Percentiles rank a stretch among this genome's conserved stretches.
phyloP scores from a whole-genome alignment of 2,329 filamentous ascomycete species.

The Zymoseptoria brevis region DNA sequence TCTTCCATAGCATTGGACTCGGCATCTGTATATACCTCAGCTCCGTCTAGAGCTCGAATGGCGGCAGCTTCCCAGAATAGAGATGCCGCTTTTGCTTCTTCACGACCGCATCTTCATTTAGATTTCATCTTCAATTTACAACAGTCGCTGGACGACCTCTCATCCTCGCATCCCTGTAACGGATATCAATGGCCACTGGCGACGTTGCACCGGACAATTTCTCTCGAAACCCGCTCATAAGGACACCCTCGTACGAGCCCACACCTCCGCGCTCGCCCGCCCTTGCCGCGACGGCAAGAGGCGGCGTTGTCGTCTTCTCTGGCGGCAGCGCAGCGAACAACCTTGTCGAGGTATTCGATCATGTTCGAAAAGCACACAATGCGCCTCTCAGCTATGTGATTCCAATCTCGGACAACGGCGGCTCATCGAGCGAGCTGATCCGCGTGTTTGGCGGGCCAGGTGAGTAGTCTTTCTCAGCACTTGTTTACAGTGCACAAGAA shows the following conservation, averaged over 20 bases:
- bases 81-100: neutral
- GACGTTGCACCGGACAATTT: neutral
- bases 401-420: constrained; percentile 92
- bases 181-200: neutral
- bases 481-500: neutral
- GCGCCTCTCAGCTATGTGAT: constrained; percentile 77
- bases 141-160: neutral
- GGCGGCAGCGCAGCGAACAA: constrained; percentile 70
- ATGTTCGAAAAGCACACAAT: constrained; percentile 51
- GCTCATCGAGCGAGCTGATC: constrained; percentile 87
- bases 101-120: constrained; percentile 2
- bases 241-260: neutral
- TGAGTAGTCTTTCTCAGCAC: constrained; percentile 31
- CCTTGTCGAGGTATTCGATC: constrained; percentile 80
- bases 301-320: constrained; percentile 75
- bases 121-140: neutral
- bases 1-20: neutral
- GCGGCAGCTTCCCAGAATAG: neutral
- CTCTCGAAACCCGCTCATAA: neutral
- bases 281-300: constrained; percentile 19
- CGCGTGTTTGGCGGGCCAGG: constrained; percentile 91
- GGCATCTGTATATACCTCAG: neutral
- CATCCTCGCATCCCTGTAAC: neutral
- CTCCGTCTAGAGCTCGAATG: neutral
- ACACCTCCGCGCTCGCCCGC: constrained; percentile 12